Evolutionary conservation across 306 rosid genomes (phyloP).

Genomic region (Rosa persica): DNA sequence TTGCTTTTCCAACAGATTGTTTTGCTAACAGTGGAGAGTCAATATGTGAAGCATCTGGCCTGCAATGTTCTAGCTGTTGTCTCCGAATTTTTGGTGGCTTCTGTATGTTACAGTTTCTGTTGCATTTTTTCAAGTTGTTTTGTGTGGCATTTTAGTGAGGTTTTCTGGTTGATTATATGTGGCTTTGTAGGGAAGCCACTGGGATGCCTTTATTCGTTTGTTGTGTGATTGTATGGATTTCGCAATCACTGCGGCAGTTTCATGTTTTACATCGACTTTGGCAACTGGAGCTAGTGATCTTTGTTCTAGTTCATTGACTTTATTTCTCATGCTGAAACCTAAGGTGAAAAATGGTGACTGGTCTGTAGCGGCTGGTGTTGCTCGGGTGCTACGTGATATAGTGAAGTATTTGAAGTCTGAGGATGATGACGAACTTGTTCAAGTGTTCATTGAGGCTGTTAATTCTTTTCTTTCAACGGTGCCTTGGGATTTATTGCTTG

Average conservation of each 20-base stretch:
- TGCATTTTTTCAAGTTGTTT: background rate
- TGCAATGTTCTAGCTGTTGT: slow-evolving; percentile 35
- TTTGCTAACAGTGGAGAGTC: slow-evolving; percentile 30
- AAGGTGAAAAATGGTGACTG: slow-evolving; percentile 52
- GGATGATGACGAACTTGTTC: slow-evolving; percentile 40
- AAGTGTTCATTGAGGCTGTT: slow-evolving; percentile 51
- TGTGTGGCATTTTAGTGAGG: background rate
- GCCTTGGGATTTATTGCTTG: slow-evolving; percentile 55
- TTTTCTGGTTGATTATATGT: slow-evolving; percentile 6
- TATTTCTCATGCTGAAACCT: slow-evolving; percentile 30
- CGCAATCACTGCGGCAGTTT: slow-evolving; percentile 35
- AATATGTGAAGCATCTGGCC: slow-evolving; percentile 38
- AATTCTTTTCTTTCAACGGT: slow-evolving; percentile 50
- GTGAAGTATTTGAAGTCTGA: slow-evolving; percentile 58
- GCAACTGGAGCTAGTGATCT: slow-evolving; percentile 32
- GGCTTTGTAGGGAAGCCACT: slow-evolving; percentile 38
- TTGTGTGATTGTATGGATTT: slow-evolving; percentile 50
- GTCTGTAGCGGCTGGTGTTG: slow-evolving; percentile 56
- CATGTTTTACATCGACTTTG: slow-evolving; percentile 21
- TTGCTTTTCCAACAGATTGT: slow-evolving; percentile 27
- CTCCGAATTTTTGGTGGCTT: slow-evolving; percentile 24
- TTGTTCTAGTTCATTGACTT: slow-evolving; percentile 29
- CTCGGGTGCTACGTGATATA: slow-evolving; percentile 49
- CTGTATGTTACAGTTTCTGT: slow-evolving; percentile 25
- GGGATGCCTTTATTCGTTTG: slow-evolving; percentile 41